Base-by-base conservation (phyloP, 1,284 basidiomycete species). In the Macrocystidia cucumis region DNA sequence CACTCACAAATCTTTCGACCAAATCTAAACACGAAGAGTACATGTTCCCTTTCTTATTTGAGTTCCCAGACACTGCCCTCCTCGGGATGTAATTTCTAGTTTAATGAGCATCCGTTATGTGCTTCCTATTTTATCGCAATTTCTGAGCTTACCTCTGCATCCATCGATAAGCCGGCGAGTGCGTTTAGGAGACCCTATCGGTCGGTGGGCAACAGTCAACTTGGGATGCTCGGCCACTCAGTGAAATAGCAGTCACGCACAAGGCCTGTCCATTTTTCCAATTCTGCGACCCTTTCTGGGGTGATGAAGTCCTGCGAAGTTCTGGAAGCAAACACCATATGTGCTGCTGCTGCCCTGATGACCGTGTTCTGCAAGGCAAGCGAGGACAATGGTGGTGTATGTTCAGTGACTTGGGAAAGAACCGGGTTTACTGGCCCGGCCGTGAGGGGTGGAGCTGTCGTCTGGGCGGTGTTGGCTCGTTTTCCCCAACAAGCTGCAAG, bases 271-370 rank as follows among this genome's bases (percentile, higher is more conserved):
- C 80, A 85, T 25, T 59, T 57, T 52, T 91, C 85, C n/a, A 82
- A 52, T 34, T 64, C 59, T 11, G 60, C 58, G 23, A 88, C 85
- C 40, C 75, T 62, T 24, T 74, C 63, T 4, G 87, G 87, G 3
- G 74, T 75, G 46, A 91, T 89, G 50, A 91, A 89, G 35, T 72
- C 82, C 42, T 67, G 69, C n/a, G 81, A 83, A 24, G 64, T 69
- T 28, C 88, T 72, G 32, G 79, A 72, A n/a, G 87, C 88, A 49
- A 88, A 91, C 13, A 90, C 74, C 74, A 91, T 87, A 43, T 91
- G 88, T 11, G 76, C 74, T 9, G 82, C 82, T 5, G 85, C 83
- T 2, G 80, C 85, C 42, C 74, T 68, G 50, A 91, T 88, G 49
- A 60, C 49, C 28, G 72, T 63, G 32, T 60, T 59, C 31, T 48